phyloP scores from a whole-genome alignment of 1,284 basidiomycete genomes.

The Cystobasidium slooffiae region DNA sequence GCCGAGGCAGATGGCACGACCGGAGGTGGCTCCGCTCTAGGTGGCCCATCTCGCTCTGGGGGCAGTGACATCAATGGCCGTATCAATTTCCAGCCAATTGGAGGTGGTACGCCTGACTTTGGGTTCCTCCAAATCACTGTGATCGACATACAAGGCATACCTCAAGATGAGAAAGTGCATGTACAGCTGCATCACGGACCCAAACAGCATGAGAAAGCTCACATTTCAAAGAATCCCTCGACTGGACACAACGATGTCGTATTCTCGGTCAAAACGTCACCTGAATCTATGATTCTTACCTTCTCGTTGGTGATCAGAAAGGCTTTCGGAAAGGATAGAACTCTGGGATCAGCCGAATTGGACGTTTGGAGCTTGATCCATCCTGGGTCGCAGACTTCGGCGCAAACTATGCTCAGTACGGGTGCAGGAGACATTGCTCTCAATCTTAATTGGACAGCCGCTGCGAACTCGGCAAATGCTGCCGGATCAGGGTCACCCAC shows the following conservation, averaged over 20 bases:
- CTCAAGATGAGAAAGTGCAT: conserved; percentile 39
- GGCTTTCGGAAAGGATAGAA: conserved; percentile 40
- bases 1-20: background rate
- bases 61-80: conserved; percentile 26
- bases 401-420: conserved; percentile 5
- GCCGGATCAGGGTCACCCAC: background rate
- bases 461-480: background rate
- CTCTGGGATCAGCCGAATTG: conserved; percentile 22
- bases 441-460: conserved; percentile 21
- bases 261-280: conserved; percentile 23
- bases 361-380: conserved; percentile 35
- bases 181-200: conserved; percentile 12
- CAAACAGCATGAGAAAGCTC: conserved; percentile 31
- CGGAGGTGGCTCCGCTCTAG: background rate
- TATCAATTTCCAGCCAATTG: conserved; percentile 3
- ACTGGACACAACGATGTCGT: conserved; percentile 12
- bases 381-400: conserved; percentile 12
- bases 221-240: conserved; percentile 2
- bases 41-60: background rate
- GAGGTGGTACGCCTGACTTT: conserved; percentile 23
- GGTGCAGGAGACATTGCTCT: conserved; percentile 3
- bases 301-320: conserved; percentile 34
- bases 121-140: conserved; percentile 37
- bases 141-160: conserved; percentile 9
- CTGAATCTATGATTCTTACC: conserved; percentile 15